Evolutionary conservation across 768 basidiomycete species (phyloP), one percentile per base, ranked within the genome.

Genomic region (Pleurotus ostreatus): DNA sequence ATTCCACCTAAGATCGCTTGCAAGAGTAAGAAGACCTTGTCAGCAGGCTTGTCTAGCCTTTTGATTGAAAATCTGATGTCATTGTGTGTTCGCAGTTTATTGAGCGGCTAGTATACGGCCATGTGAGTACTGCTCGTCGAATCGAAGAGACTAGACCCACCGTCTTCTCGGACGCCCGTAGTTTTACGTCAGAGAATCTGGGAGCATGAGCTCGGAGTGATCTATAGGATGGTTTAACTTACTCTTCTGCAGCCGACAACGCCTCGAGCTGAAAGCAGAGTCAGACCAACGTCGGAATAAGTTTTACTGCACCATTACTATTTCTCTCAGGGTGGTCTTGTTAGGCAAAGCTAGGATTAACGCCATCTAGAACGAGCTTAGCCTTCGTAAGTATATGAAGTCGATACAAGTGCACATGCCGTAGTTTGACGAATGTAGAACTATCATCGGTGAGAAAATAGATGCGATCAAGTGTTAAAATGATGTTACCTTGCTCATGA

Each of bases 1-100:
- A 94, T 80, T 2, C 87, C 83, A 13, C 83, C 82, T 16, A 92
- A 73, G 41, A 89, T 76, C 37, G 90, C 86, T 89, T 96, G 94
- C 4, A 93, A 83, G 41, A 94, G 72, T 5, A 95, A 66, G 66
- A 90, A 85, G 8, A 90, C 78, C 67, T 96, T 96, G 66, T 96
- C 92, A 3, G 76, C 68, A 0, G 86, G 78, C 59, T 79, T 85
- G 45, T 87, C 86, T 4, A 87, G 70, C 60, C 85, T 91, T 68
- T 84, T 85, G 4, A 88, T 68, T 44, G 82, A 78, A 67, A 83
- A 97, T 1, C 92, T 85, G 56, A 95, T 89, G 58, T 93, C 92
- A n/a, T 76, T 75, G 56, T 91, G 84, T 48, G 72, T 76, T 55
- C 83, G 77, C 44, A 94, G 75, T 63, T 80, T 86, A 65, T 90